These are phyloP conservation scores for Ajuga chamaepitys DNA, from an alignment of 257 asterid genomes.

Conservation along the genomic window DNA sequence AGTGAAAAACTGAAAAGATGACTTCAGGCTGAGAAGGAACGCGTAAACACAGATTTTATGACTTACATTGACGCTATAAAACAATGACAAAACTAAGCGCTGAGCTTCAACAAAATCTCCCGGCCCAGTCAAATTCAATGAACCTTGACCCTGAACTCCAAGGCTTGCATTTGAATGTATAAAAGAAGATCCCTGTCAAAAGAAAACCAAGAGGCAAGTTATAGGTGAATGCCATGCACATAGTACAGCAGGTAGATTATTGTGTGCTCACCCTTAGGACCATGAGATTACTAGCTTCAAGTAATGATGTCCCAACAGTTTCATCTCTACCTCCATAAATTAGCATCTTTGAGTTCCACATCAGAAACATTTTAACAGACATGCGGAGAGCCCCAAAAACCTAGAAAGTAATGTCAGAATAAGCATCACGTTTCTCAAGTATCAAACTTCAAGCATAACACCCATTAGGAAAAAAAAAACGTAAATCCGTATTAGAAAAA, in stretches of 20 bases:
- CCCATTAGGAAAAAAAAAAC: too few species aligned
- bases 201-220: conserved; percentile 12
- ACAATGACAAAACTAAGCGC: conserved; percentile 80
- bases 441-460: background rate
- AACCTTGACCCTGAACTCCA: conserved; percentile 98
- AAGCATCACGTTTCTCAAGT: conserved; percentile 5
- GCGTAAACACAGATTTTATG: background rate
- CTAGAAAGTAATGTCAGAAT: conserved; percentile 31
- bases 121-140: conserved; percentile 83
- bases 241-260: background rate
- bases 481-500: too few species aligned
- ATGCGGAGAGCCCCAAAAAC: conserved; percentile 98
- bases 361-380: conserved; percentile 92
- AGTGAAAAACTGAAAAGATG: background rate
- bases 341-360: conserved; percentile 92
- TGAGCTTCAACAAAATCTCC: conserved; percentile 97
- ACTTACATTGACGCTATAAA: conserved; percentile 72
- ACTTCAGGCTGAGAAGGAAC: background rate
- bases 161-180: conserved; percentile 91
- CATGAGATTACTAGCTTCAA: conserved; percentile 94
- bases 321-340: conserved; percentile 97
- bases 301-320: conserved; percentile 86
- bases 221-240: conserved; percentile 5
- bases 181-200: conserved; percentile 69
- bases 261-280: conserved; percentile 69